phyloP scores from a whole-genome alignment of 73 alveolate genomes.

The Paramecium sexaurelia region DNA sequence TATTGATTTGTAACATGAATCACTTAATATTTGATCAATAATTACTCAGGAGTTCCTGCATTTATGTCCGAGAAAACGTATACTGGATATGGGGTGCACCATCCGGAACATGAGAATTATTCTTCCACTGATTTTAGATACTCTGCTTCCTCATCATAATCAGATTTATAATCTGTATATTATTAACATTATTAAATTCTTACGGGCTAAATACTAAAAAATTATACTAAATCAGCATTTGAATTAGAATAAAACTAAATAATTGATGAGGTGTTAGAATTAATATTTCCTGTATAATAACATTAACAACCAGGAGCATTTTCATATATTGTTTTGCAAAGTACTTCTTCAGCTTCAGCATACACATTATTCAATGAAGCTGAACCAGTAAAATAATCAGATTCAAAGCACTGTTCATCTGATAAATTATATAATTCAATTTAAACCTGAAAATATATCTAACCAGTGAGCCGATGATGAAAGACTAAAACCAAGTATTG shows the following conservation, averaged over 20 bases:
- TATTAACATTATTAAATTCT: neutral
- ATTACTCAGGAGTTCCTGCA: neutral
- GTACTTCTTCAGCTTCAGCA: neutral
- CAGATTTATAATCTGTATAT: neutral
- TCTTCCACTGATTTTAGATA: neutral
- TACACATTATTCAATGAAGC: neutral
- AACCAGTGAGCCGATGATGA: neutral
- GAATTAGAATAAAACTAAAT: neutral
- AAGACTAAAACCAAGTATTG: neutral
- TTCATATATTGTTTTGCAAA: neutral
- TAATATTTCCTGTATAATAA: neutral
- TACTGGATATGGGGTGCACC: neutral
- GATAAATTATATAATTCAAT: neutral
- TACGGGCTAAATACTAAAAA: neutral
- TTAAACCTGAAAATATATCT: neutral
- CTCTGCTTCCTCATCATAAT: neutral
- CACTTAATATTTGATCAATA: neutral
- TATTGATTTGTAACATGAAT: neutral
- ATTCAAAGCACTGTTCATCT: neutral
- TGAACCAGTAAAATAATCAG: neutral
- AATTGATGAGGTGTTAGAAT: neutral
- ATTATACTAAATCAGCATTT: neutral
- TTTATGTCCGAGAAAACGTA: conserved; percentile 11
- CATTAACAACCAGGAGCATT: neutral
- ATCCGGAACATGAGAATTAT: conserved; percentile 28